A percentile compares a stretch with the other conserved stretches of the same genome.
phyloP scores from a whole-genome alignment of 2,329 filamentous ascomycete species.

The Pestalotiopsis sp. region DNA sequence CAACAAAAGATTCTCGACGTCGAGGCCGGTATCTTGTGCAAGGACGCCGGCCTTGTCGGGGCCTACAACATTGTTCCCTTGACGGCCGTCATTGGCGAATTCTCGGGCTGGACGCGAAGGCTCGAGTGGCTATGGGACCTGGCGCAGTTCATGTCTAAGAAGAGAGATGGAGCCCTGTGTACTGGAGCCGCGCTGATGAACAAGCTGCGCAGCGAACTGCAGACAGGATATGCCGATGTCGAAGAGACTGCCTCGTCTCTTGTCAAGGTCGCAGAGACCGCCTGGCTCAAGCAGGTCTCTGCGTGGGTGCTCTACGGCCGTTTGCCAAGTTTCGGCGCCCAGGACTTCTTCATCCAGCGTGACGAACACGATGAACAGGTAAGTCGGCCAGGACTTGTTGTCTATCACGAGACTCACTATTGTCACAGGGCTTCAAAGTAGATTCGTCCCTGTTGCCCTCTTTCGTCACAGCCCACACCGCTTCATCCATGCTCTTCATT shows the following conservation, averaged over 20 bases:
- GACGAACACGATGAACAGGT: slow-evolving; percentile 44
- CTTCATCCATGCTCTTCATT: slow-evolving; percentile 85
- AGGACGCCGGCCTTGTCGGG: slow-evolving; percentile 80
- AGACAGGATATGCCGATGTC: slow-evolving; percentile 88
- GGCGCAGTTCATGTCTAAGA: slow-evolving; percentile 65
- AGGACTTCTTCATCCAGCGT: slow-evolving; percentile 84
- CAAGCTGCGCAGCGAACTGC: slow-evolving; percentile 71
- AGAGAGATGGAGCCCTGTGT: slow-evolving; percentile 44
- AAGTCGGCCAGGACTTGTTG: slow-evolving; percentile 15
- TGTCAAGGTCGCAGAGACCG: slow-evolving; percentile 78
- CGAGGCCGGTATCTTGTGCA: slow-evolving; percentile 74
- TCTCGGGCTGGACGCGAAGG: slow-evolving; percentile 81
- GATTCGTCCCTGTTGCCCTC: slow-evolving; percentile 68
- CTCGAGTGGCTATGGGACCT: slow-evolving; percentile 86
- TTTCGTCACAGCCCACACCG: slow-evolving; percentile 76
- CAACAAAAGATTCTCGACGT: slow-evolving; percentile 84
- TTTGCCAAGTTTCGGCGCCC: slow-evolving; percentile 72
- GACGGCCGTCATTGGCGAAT: slow-evolving; percentile 80
- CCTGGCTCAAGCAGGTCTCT: slow-evolving; percentile 89
- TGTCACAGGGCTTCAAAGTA: slow-evolving; percentile 58
- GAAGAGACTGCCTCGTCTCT: slow-evolving; percentile 75
- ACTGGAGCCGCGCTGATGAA: slow-evolving; percentile 78
- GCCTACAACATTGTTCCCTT: slow-evolving; percentile 93
- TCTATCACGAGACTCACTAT: not conserved
- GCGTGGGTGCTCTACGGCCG: slow-evolving; percentile 91